Evolutionary conservation across 2,329 filamentous ascomycete genomes (phyloP).

Genomic region (Ophiosphaerella korrae): DNA sequence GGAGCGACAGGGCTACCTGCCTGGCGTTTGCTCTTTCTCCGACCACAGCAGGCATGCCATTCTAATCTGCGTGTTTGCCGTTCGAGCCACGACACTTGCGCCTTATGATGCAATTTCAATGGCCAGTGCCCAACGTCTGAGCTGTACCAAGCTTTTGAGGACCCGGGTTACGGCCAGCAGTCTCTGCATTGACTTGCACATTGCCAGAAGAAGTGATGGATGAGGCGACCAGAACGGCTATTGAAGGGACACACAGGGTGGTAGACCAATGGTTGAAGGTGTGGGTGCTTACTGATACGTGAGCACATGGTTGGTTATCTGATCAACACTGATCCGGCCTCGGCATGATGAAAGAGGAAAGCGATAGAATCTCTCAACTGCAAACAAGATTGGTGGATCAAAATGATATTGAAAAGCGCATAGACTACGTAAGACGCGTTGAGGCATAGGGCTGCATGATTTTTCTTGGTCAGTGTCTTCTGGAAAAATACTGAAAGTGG

Average conservation of each 20-base stretch:
- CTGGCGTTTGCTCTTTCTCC: neutral
- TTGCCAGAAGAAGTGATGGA: neutral
- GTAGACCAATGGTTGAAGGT: constrained; percentile 2
- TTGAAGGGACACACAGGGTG: neutral
- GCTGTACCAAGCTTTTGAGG: constrained; percentile 7
- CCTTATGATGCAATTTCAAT: neutral
- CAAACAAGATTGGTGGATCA: constrained; percentile 4
- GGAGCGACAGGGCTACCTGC: neutral
- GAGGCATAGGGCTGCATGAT: constrained; percentile 13
- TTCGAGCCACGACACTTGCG: neutral
- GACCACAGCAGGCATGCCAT: neutral
- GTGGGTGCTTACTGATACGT: constrained; percentile 19
- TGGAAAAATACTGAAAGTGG: constrained; percentile 17
- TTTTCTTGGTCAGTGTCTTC: constrained; percentile 17
- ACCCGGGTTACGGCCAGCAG: neutral
- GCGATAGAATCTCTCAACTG: constrained; percentile 1
- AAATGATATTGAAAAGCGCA: neutral
- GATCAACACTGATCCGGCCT: constrained; percentile 1
- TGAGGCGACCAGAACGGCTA: neutral
- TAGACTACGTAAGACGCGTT: neutral
- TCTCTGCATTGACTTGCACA: neutral
- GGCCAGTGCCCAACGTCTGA: neutral
- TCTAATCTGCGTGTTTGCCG: neutral
- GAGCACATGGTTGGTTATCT: constrained; percentile 6
- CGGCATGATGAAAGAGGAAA: constrained; percentile 5